These are phyloP conservation scores for Boletus semigastroideus DNA, from an alignment of 1,284 basidiomycete genomes.

Conservation along the genomic window DNA sequence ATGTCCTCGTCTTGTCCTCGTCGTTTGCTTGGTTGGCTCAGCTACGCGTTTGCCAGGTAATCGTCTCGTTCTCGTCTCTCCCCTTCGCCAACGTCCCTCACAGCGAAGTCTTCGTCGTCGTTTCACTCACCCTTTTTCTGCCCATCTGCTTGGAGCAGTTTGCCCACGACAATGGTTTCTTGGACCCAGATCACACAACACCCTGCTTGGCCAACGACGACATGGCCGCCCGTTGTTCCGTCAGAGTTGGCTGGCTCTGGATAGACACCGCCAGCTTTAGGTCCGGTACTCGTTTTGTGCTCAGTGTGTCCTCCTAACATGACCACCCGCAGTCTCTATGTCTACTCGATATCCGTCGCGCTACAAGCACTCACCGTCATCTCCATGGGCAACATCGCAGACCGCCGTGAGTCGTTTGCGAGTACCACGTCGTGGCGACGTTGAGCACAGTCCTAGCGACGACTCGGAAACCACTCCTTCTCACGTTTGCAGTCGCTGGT, in stretches of 20 bases:
- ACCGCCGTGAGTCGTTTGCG: conserved; percentile 64
- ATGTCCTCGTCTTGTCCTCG: conserved; percentile 27
- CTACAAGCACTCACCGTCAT: conserved; percentile 89
- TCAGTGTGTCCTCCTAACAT: conserved; percentile 1
- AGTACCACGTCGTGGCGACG: background rate
- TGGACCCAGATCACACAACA: conserved; percentile 58
- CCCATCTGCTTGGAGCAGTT: conserved; percentile 84
- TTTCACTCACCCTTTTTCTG: conserved; percentile 76
- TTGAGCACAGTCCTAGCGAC: conserved; percentile 49
- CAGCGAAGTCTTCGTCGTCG: conserved; percentile 81
- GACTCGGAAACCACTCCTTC: conserved; percentile 75
- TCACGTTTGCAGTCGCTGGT: conserved; percentile 73
- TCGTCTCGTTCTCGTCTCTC: conserved; percentile 5
- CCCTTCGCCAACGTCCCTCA: background rate
- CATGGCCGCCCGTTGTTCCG: conserved; percentile 54
- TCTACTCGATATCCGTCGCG: conserved; percentile 82
- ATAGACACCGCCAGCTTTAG: conserved; percentile 88
- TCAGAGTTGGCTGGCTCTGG: conserved; percentile 77
- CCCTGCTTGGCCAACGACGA: conserved; percentile 42
- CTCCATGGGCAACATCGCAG: conserved; percentile 85
- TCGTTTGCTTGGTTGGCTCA: conserved; percentile 69
- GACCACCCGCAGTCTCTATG: conserved; percentile 68
- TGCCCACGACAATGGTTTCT: conserved; percentile 75
- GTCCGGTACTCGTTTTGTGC: conserved; percentile 39
- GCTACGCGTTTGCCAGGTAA: conserved; percentile 76